Conservation (phyloP, 208 protist genomes). For the Crithidia mellificae region DNA sequence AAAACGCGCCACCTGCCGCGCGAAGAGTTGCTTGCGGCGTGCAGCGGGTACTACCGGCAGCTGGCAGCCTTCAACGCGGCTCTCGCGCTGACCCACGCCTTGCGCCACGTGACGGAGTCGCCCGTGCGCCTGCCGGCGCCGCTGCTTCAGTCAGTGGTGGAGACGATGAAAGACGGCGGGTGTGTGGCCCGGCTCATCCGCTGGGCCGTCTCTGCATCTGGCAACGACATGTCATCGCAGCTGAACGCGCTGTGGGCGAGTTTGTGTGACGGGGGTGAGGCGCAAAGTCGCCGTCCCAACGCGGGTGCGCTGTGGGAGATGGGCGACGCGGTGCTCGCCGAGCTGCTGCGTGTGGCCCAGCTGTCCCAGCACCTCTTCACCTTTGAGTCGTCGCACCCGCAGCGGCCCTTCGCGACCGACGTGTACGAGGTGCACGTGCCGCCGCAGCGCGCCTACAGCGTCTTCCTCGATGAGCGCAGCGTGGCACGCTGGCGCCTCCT, state of each 20-base stretch:
- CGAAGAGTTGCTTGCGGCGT: conserved; percentile 25
- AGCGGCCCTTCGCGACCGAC: conserved; percentile 46
- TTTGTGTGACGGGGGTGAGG: conserved; percentile 3
- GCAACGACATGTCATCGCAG: conserved; percentile 6
- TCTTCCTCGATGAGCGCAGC: conserved; percentile 75
- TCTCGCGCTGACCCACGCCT: conserved; percentile 17
- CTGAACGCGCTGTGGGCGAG: conserved; percentile 27
- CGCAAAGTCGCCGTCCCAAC: conserved; percentile 3
- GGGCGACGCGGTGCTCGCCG: conserved; percentile 19
- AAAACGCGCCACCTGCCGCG: conserved; percentile 16
- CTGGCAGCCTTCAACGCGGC: conserved; percentile 24
- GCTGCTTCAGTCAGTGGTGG: conserved; percentile 20
- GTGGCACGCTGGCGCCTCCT: conserved; percentile 55
- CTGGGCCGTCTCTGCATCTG: conserved; percentile 25
- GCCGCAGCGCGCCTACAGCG: conserved; percentile 44
- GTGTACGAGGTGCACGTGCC: conserved; percentile 68
- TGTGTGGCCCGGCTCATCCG: conserved; percentile 27
- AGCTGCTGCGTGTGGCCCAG: conserved; percentile 60
- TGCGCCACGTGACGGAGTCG: conserved; percentile 20
- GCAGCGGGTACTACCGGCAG: conserved; percentile 22
- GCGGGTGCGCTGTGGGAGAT: conserved; percentile 22
- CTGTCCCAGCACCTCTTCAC: conserved; percentile 43
- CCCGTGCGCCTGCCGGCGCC: conserved; percentile 2
- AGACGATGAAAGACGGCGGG: conserved; percentile 12
- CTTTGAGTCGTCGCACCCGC: conserved; percentile 81